Conservation (phyloP, 129 eudicot species). For the Pittosporum tobira region DNA sequence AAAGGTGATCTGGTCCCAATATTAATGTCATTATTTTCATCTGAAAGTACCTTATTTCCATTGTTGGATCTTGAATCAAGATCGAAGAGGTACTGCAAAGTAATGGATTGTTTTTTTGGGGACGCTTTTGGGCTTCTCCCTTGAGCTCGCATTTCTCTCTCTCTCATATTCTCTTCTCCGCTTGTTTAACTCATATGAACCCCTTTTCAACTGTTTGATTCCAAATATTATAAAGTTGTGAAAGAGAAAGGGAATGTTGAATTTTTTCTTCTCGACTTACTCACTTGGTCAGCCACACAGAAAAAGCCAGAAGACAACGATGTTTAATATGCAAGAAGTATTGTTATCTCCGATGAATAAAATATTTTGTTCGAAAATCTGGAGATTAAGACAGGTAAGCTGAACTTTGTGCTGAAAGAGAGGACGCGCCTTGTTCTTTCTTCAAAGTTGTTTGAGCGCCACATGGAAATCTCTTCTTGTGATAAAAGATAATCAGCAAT, state of each 20-base stretch:
- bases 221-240: conserved; percentile 6
- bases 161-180: background rate
- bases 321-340: conserved; percentile 19
- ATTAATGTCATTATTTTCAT: background rate
- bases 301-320: conserved; percentile 25
- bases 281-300: background rate
- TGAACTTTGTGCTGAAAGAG: background rate
- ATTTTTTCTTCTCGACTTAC: conserved; percentile 12
- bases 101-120: conserved; percentile 26
- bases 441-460: background rate
- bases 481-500: background rate
- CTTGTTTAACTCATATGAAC: background rate
- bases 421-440: background rate
- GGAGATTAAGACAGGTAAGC: background rate
- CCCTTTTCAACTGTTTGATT: background rate
- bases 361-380: background rate
- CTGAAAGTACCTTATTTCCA: background rate
- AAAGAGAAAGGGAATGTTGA: conserved; percentile 10
- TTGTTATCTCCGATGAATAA: conserved; percentile 29
- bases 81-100: conserved; percentile 42
- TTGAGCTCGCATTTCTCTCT: conserved; percentile 31
- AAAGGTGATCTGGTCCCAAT: background rate
- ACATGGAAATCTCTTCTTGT: background rate
- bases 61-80: conserved; percentile 28
- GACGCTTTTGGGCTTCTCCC: conserved; percentile 28